These are phyloP conservation scores for Pseudopyricularia cyperi DNA, from an alignment of 2,329 filamentous ascomycete species.

Conservation along the genomic window DNA sequence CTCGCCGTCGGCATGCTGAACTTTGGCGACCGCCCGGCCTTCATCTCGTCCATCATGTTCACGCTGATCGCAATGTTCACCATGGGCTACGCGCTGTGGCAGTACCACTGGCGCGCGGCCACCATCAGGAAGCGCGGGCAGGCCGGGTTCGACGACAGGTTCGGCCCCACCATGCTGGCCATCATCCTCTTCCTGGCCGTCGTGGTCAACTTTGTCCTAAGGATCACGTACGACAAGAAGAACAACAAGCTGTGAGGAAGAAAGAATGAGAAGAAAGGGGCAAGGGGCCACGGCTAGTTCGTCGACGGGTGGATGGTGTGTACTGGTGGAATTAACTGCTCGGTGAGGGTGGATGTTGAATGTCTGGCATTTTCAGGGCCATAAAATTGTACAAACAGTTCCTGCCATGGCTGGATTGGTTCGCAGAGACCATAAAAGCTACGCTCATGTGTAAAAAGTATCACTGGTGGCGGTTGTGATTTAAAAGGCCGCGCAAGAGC, in stretches of 20 bases:
- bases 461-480: too few relatives aligned
- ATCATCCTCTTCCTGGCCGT: slow-evolving; percentile 78
- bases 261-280: too few relatives aligned
- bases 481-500: background rate
- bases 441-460: too few relatives aligned
- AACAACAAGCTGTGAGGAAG: background rate
- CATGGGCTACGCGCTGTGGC: slow-evolving; percentile 89
- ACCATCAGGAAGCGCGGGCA: slow-evolving; percentile 85
- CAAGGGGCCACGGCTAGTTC: background rate
- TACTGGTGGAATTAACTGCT: too few relatives aligned
- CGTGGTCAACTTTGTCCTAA: slow-evolving; percentile 89
- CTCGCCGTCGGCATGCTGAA: slow-evolving; percentile 95
- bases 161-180: slow-evolving; percentile 83
- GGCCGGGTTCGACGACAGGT: slow-evolving; percentile 91
- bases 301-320: background rate
- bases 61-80: slow-evolving; percentile 87
- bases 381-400: too few relatives aligned
- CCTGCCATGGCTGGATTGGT: too few relatives aligned
- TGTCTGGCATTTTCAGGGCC: too few relatives aligned
- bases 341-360: too few relatives aligned
- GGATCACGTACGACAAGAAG: slow-evolving; percentile 37
- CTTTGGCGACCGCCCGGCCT: slow-evolving; percentile 88
- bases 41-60: slow-evolving; percentile 88
- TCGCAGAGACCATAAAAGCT: too few relatives aligned
- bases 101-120: slow-evolving; percentile 94